Conservation (phyloP, 2,329 filamentous ascomycete species). For the Didymella pomorum region DNA sequence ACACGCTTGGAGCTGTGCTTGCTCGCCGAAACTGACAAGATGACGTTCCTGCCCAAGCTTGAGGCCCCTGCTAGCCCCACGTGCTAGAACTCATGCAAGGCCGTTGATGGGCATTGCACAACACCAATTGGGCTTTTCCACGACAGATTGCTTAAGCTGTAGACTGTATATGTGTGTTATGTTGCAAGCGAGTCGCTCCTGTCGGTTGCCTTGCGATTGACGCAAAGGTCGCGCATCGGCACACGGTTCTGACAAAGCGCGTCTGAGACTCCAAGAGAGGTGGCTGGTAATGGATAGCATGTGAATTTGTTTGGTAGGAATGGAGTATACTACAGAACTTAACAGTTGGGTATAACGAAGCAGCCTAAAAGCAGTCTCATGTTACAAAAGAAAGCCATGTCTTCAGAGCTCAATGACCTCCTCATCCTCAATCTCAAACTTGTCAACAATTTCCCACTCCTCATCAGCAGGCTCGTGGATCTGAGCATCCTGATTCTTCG, state of each 20-base stretch:
- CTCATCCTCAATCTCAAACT: neutral
- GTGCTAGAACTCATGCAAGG: conserved; percentile 15
- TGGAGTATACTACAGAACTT: neutral
- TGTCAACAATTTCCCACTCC: neutral
- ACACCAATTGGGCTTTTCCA: neutral
- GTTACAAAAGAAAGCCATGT: neutral
- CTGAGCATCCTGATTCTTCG: conserved; percentile 4
- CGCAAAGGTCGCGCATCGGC: too few relatives aligned
- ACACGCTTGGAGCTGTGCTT: conserved; percentile 9
- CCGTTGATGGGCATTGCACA: conserved; percentile 7
- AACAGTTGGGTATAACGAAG: conserved; percentile 12
- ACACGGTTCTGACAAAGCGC: too few relatives aligned
- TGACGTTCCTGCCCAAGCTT: conserved; percentile 24
- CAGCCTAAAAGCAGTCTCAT: neutral
- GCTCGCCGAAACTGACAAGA: conserved; percentile 23
- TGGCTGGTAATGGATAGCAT: neutral
- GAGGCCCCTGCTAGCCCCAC: conserved; percentile 22
- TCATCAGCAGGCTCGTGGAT: neutral
- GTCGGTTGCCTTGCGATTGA: too few relatives aligned
- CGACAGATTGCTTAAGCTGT: neutral
- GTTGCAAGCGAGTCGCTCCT: neutral
- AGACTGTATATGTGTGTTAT: too few relatives aligned
- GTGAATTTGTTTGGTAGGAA: too few relatives aligned
- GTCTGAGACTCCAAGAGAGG: neutral
- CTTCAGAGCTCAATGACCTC: conserved; percentile 10